Conservation (phyloP, 495 filamentous ascomycete genomes). For the Hypoxylon lienhwacheense region DNA sequence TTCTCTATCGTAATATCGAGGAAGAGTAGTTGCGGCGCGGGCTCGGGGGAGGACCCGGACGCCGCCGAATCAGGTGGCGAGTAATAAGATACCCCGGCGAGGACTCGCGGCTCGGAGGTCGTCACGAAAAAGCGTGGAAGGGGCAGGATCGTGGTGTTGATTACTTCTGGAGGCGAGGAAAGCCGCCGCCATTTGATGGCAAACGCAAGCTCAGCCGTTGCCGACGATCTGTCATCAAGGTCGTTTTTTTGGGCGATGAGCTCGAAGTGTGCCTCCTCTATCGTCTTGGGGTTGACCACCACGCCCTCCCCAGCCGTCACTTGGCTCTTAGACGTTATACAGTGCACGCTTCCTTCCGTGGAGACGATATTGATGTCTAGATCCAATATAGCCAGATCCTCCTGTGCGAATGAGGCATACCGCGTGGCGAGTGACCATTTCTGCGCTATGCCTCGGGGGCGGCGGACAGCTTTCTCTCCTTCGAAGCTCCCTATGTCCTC, state of each 20-base stretch:
- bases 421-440: slow-evolving; percentile 74
- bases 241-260: slow-evolving; percentile 70
- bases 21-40: slow-evolving; percentile 39
- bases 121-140: slow-evolving; percentile 79
- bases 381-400: slow-evolving; percentile 67
- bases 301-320: slow-evolving; percentile 33
- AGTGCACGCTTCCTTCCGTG: slow-evolving; percentile 54
- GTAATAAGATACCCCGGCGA: slow-evolving; percentile 63
- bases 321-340: slow-evolving; percentile 39
- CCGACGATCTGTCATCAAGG: slow-evolving; percentile 76
- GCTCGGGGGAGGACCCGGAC: slow-evolving; percentile 4
- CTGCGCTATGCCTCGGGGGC: slow-evolving; percentile 68
- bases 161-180: slow-evolving; percentile 34
- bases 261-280: slow-evolving; percentile 69
- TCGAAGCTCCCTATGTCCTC: slow-evolving; percentile 43
- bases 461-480: slow-evolving; percentile 13
- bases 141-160: slow-evolving; percentile 63
- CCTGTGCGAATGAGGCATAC: slow-evolving; percentile 72
- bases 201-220: slow-evolving; percentile 73
- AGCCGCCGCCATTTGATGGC: slow-evolving; percentile 73
- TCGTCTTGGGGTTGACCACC: slow-evolving; percentile 61
- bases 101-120: slow-evolving; percentile 82
- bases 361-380: slow-evolving; percentile 60
- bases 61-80: slow-evolving; percentile 21
- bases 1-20: slow-evolving; percentile 82